phyloP scores from a whole-genome alignment of 2,329 filamentous ascomycete genomes.

The Alternaria viburni region DNA sequence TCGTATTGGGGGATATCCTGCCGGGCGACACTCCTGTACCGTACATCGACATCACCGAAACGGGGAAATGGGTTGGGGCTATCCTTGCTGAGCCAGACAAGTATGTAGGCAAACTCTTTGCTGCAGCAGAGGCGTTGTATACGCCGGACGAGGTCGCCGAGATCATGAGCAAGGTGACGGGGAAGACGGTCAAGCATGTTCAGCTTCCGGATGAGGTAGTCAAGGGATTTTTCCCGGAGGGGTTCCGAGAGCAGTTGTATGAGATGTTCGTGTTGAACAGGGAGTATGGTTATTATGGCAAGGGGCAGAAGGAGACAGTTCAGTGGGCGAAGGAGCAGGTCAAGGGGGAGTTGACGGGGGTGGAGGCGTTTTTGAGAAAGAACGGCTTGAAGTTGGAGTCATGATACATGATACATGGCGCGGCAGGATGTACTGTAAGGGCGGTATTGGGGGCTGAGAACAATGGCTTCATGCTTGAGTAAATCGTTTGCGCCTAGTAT shows the following conservation, averaged over 20 bases:
- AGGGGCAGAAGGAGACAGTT: constrained; percentile 28
- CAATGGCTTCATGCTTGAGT: neutral
- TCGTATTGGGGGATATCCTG: constrained; percentile 23
- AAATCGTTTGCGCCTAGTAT: neutral
- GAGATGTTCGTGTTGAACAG: constrained; percentile 35
- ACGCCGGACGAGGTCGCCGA: constrained; percentile 51
- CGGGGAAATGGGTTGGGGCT: constrained; percentile 52
- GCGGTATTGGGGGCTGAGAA: neutral
- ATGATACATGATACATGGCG: neutral
- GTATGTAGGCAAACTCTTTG: constrained; percentile 54
- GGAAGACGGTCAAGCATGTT: constrained; percentile 43
- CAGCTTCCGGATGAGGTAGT: constrained; percentile 36
- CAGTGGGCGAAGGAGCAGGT: constrained; percentile 34
- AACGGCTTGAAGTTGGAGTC: constrained; percentile 28
- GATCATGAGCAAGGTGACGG: constrained; percentile 50
- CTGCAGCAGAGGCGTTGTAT: constrained; percentile 52
- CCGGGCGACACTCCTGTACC: constrained; percentile 43
- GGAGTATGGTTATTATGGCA: constrained; percentile 42
- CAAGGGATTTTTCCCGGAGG: constrained; percentile 30
- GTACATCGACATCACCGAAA: constrained; percentile 55
- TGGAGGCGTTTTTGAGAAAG: constrained; percentile 39
- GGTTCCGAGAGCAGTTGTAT: constrained; percentile 22
- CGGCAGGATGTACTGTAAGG: neutral
- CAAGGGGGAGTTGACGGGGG: constrained; percentile 27
- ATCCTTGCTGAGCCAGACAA: constrained; percentile 54